Conservation (phyloP, 331 rosid species). For the Cydonia oblonga region DNA sequence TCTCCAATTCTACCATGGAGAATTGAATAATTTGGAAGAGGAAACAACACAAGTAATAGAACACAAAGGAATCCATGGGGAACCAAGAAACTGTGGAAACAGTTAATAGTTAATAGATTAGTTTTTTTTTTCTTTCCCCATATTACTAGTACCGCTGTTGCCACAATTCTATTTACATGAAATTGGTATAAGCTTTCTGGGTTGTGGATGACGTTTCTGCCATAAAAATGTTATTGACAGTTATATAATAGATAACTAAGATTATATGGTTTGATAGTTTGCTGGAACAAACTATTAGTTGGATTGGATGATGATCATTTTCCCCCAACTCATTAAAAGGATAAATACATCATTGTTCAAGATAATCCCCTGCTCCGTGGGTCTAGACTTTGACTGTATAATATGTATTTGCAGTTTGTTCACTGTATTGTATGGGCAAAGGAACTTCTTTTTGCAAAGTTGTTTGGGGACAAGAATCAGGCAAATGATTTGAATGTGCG, state of each 20-base stretch:
- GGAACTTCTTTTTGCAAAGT: constrained; percentile 81
- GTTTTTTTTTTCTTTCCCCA: too few relatives aligned
- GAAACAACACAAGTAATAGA: not conserved
- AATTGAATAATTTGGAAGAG: not conserved
- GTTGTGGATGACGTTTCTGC: not conserved
- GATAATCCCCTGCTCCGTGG: not conserved
- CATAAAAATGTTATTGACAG: not conserved
- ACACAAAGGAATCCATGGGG: not conserved
- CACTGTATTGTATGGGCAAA: constrained; percentile 99
- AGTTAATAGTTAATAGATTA: not conserved
- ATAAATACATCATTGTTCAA: not conserved
- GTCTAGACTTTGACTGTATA: not conserved
- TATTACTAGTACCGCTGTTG: not conserved
- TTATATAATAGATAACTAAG: not conserved
- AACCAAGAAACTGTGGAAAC: not conserved
- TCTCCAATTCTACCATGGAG: not conserved
- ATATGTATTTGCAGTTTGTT: constrained; percentile 57
- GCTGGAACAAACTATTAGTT: not conserved
- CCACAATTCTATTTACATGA: not conserved
- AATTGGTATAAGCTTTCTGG: not conserved
- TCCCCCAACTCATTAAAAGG: not conserved
- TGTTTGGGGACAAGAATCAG: constrained; percentile 90
- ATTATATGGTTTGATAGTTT: not conserved
- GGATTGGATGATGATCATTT: not conserved
- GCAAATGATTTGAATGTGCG: constrained; percentile 85